Evolutionary conservation across 169 alveolate genomes (phyloP).

Genomic region (Plasmodium blacklocki): DNA sequence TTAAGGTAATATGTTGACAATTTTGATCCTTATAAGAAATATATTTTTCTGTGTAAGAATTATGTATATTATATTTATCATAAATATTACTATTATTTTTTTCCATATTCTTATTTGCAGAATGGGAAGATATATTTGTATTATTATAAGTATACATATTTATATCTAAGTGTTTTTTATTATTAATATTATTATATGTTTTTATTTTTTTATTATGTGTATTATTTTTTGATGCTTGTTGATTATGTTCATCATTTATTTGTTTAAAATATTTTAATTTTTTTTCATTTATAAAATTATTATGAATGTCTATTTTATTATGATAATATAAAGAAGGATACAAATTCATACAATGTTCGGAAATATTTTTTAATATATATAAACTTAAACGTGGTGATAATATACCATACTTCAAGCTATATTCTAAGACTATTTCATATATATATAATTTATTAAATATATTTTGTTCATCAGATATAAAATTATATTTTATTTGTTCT

Average conservation of each 20-base stretch:
- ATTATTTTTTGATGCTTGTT: background rate
- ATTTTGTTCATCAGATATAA: constrained; percentile 36
- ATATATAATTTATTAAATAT: constrained; percentile 44
- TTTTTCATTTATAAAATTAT: background rate
- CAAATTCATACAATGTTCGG: constrained; percentile 29
- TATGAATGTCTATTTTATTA: constrained; percentile 15
- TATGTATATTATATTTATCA: constrained; percentile 52
- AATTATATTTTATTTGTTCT: constrained; percentile 23
- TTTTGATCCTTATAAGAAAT: background rate
- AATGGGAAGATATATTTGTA: too few species aligned
- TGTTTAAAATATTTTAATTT: background rate
- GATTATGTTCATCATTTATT: background rate
- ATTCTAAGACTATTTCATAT: constrained; percentile 42
- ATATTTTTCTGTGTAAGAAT: background rate
- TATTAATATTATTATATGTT: too few species aligned
- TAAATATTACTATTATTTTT: constrained; percentile 15
- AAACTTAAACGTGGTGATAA: constrained; percentile 58
- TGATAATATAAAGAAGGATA: constrained; percentile 28
- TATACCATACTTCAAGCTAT: constrained; percentile 37
- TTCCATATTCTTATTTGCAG: background rate
- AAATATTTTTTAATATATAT: constrained; percentile 22
- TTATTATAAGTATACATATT: too few species aligned
- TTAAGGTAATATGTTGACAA: constrained; percentile 21
- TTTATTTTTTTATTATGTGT: too few species aligned
- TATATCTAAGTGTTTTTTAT: too few species aligned